phyloP scores from a whole-genome alignment of 75 land plant species.

The Chamaecyparis obtusa region DNA sequence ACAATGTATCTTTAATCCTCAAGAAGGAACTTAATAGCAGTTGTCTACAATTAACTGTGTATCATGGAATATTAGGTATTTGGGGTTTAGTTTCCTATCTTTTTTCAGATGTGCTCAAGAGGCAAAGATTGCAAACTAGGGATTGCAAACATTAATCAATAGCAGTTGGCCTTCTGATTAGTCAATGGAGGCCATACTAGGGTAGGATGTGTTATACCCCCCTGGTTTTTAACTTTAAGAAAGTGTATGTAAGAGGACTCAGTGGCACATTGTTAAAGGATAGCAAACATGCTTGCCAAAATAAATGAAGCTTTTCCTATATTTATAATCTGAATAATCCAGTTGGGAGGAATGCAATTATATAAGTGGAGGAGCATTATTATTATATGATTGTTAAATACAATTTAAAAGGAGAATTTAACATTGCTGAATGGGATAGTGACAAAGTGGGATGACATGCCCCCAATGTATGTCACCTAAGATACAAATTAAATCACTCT shows the following conservation, averaged over 20 bases:
- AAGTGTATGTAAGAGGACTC: neutral
- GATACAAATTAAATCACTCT: neutral
- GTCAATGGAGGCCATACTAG: neutral
- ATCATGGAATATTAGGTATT: neutral
- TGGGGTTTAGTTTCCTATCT: neutral
- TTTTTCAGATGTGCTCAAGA: neutral
- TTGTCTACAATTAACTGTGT: neutral
- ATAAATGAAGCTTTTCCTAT: too few relatives aligned
- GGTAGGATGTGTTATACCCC: neutral
- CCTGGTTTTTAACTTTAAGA: neutral
- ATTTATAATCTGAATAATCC: too few relatives aligned
- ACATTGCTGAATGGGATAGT: too few relatives aligned
- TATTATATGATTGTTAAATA: too few relatives aligned
- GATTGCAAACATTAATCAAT: neutral
- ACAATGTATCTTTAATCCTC: neutral
- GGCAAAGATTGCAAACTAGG: neutral
- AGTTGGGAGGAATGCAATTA: too few relatives aligned
- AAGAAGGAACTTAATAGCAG: neutral
- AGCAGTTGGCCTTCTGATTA: neutral
- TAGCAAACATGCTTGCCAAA: too few relatives aligned
- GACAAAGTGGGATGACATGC: neutral
- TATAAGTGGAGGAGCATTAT: too few relatives aligned
- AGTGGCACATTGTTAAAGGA: too few relatives aligned
- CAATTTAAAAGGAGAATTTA: too few relatives aligned
- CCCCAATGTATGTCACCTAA: neutral